phyloP scores from a whole-genome alignment of 768 basidiomycete genomes.

The Tremella yokohamensis region DNA sequence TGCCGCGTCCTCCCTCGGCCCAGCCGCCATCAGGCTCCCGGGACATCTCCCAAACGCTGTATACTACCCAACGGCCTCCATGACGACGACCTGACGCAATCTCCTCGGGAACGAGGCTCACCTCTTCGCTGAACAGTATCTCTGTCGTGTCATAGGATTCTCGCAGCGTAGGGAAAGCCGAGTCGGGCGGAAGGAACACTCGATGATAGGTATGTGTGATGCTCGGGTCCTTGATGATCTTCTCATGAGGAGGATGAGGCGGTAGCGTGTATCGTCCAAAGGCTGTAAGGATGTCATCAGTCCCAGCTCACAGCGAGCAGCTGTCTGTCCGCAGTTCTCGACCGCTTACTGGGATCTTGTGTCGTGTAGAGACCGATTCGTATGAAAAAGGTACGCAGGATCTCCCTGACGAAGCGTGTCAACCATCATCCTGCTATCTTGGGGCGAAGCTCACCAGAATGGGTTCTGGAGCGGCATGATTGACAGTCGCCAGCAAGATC shows the following conservation, averaged over 20 bases:
- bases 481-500: background rate
- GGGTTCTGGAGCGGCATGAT: slow-evolving; percentile 35
- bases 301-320: background rate
- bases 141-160: slow-evolving; percentile 42
- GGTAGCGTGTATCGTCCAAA: slow-evolving; percentile 50
- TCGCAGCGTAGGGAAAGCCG: slow-evolving; percentile 18
- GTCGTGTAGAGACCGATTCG: slow-evolving; percentile 42
- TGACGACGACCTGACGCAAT: slow-evolving; percentile 27
- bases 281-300: slow-evolving; percentile 22
- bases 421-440: too few relatives aligned
- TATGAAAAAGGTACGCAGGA: slow-evolving; percentile 46
- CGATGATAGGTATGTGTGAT: slow-evolving; percentile 41
- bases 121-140: slow-evolving; percentile 45
- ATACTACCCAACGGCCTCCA: slow-evolving; percentile 50
- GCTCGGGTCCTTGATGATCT: slow-evolving; percentile 36
- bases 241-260: slow-evolving; percentile 40
- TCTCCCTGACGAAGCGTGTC: slow-evolving; percentile 30
- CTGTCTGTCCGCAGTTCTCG: too few relatives aligned
- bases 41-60: slow-evolving; percentile 49
- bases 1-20: slow-evolving; percentile 44
- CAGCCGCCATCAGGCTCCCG: slow-evolving; percentile 33
- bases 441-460: slow-evolving; percentile 24
- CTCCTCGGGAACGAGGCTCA: slow-evolving; percentile 43
- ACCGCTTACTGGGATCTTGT: slow-evolving; percentile 45
- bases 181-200: slow-evolving; percentile 42